Conservation (phyloP, 2,329 filamentous ascomycete genomes). For the Diaporthe vexans region DNA sequence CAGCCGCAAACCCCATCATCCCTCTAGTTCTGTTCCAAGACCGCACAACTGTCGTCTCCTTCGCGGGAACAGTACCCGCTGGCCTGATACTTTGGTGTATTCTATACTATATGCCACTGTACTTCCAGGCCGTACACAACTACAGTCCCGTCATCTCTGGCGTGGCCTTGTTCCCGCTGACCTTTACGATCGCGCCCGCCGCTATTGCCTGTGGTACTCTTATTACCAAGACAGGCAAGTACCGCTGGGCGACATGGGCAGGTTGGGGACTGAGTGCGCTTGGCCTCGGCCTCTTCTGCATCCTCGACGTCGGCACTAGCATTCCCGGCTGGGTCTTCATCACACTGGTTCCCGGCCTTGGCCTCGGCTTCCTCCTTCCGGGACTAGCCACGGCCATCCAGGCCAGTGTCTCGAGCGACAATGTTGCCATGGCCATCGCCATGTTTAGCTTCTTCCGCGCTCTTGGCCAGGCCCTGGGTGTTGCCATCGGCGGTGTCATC, state of each 20-base stretch:
- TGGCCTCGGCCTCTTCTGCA: conserved; percentile 35
- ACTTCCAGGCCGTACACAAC: conserved; percentile 43
- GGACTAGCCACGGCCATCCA: conserved; percentile 42
- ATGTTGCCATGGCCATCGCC: conserved; percentile 40
- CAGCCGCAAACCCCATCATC: neutral
- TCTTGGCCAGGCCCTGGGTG: conserved; percentile 42
- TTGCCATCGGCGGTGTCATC: conserved; percentile 42
- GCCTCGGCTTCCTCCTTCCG: conserved; percentile 43
- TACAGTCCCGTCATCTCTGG: conserved; percentile 40
- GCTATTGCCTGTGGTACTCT: conserved; percentile 41
- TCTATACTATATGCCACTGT: conserved; percentile 43
- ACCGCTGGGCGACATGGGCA: conserved; percentile 40
- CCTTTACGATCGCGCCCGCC: conserved; percentile 38
- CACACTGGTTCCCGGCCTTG: conserved; percentile 39
- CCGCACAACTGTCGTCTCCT: neutral
- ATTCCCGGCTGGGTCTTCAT: conserved; percentile 35
- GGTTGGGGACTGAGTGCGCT: conserved; percentile 41
- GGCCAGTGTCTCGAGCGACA: conserved; percentile 39
- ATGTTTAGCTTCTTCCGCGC: conserved; percentile 35
- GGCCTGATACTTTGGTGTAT: conserved; percentile 28
- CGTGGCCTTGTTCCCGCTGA: conserved; percentile 42
- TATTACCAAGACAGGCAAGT: conserved; percentile 41
- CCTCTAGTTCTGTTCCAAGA: neutral
- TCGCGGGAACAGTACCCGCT: neutral
- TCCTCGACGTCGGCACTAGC: conserved; percentile 36